Base-by-base conservation (phyloP, 768 basidiomycete genomes). In the Leccinum olivaceopallidum region DNA sequence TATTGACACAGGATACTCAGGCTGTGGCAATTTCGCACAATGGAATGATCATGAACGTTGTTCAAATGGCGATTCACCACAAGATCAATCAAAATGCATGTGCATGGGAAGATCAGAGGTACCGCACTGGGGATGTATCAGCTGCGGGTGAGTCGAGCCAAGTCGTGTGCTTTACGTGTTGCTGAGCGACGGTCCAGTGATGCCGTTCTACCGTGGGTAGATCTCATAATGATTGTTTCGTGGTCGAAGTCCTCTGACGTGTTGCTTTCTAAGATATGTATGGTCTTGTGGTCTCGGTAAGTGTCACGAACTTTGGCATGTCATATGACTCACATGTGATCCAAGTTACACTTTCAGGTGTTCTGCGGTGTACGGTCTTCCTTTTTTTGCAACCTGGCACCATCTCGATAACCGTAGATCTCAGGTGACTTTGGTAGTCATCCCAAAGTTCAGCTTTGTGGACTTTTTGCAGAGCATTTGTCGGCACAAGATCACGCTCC, bases 21-120 rank as follows among this genome's bases (percentile, higher is more conserved):
- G 89, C 87, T 13, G 87, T 89, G 18, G 80, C 78, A 9, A 85
- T 91, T 59, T 69, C 89, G 0, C 89, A 90, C 69, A 86, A 84
- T 67, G 71, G 80, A 0, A 80, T 88, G 8, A 85, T 90, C 28
- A 78, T 82, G 18, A 90, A 89, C 66, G 74, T 86, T 4, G 68
- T 88, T n/a, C 86, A 88, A 71, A 85, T 77, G 76, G 81, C 80
- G 1, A 60, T 77, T 48, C 85, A 85, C 65, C 79, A 79, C 64
- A 78, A 76, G 42, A 63, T 83, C 13, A 74, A 75, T 59, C 68
- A 72, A 36, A 78, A 84, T 55, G 71, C 72, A 32, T 67, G 73
- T 71, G 32, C 70, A 56, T 57, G 75, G 73, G 73, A 80, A 70
- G 58, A 74, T 72, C 67, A 77, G 77, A 67, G 76, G 62, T 71